phyloP scores from a whole-genome alignment of 108 stramenopile species.

The Mediolabrus comicus region DNA sequence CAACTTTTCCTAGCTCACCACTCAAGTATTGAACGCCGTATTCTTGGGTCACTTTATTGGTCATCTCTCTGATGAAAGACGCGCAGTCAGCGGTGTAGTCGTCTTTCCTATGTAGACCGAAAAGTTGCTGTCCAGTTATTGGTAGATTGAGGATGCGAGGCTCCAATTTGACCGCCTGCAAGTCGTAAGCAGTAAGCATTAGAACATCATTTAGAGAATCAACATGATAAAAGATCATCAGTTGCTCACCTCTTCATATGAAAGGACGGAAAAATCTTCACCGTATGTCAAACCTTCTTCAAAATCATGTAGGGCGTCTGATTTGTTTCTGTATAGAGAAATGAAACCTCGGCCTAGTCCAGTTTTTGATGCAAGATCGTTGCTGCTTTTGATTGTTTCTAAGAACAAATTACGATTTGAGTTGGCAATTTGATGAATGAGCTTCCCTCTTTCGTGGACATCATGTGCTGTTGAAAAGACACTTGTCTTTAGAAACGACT shows the following conservation, averaged over 20 bases:
- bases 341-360: constrained; percentile 38
- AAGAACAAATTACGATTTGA: constrained; percentile 30
- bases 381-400: constrained; percentile 13
- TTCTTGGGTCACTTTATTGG: constrained; percentile 5
- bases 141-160: constrained; percentile 37
- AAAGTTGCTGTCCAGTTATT: constrained; percentile 6
- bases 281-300: constrained; percentile 29
- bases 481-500: constrained; percentile 23
- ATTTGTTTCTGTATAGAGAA: constrained; percentile 29
- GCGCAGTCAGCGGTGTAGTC: constrained; percentile 41
- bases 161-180: constrained; percentile 26
- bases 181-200: not conserved
- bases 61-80: constrained; percentile 22
- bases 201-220: not conserved
- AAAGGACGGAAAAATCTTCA: constrained; percentile 13
- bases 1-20: constrained; percentile 10
- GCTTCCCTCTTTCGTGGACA: constrained; percentile 29
- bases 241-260: constrained; percentile 21
- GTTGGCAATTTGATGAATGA: constrained; percentile 36
- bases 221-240: not conserved
- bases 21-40: constrained; percentile 18
- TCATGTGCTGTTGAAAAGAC: constrained; percentile 31
- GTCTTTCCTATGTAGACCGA: constrained; percentile 29
- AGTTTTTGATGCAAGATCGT: constrained; percentile 20
- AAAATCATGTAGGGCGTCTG: constrained; percentile 27